Evolutionary conservation across 192 early-diverging fungal genomes (phyloP), one percentile per base, ranked within the genome.

Genomic region (Coemansia sp.): DNA sequence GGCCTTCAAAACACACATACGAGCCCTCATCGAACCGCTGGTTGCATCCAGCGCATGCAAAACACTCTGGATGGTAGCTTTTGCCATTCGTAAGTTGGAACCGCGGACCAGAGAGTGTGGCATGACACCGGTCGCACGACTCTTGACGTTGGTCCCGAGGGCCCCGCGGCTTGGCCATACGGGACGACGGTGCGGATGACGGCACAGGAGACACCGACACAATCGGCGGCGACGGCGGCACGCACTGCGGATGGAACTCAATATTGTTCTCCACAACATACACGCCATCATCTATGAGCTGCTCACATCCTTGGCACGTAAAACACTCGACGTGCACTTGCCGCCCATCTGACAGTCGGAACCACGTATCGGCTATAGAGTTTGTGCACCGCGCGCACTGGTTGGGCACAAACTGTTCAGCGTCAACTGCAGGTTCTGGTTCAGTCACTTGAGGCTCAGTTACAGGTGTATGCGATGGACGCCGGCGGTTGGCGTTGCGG

Each of bases 21-120:
- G 82, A 81, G 60, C 82, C 82, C 62, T 83, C 82, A 60, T 83
- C 82, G 28, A 83, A 83, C 42, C 71, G 65, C 62, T 74, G 66
- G 7, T 48, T 44, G 55, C 82, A 83, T 1, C 82, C 82, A 3
- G 82, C 78, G 23, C 82, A 83, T 2, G 71, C 71, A 56, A 83
- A 83, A 63, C 82, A 83, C 28, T 81, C 71, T 1, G 78, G 82
- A 31, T 83, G 82, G 61, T 83, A 83, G 69, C 71, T 74, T 59
- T 81, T 80, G 53, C 82, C 82, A 40, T 83, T 83, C 19, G 82
- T 74, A 22, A 83, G 71, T 53, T 83, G 82, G 74, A 83, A 83
- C 26, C 82, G 70, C 4, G 82, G 82, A 3, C 82, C 82, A 0
- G 71, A 55, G 2, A 83, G 65, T 7, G 56, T 50, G 5, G 49